Evolutionary conservation across 257 asterid genomes (phyloP), one percentile per base, ranked within the genome.

Genomic region (Anisodus tanguticus): DNA sequence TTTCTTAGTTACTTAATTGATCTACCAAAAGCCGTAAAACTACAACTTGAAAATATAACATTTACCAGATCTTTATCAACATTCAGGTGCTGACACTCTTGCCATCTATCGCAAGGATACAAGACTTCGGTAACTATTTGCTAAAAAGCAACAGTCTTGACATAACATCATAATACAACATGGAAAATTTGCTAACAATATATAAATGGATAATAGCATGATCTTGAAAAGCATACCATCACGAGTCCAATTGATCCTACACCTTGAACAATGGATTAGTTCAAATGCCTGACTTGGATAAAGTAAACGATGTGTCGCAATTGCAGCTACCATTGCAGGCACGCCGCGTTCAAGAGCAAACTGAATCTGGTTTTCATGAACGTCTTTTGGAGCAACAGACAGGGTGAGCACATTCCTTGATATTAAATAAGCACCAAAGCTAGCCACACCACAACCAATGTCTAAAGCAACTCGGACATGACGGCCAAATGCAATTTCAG

Each of bases 311-410:
- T 88, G 88, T 2, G 99, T 93, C 37, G 97, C 91, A 76, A 96
- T 93, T 80, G 98, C 97, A 2, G 98, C 92, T 58, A 94, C 98
- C 98, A 94, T 94, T 62, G 98, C 98, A 70, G 98, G 99, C 58
- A 94, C 97, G 2, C 99, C 98, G 35, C 99, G 97, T 84, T 96
- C 99, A 87, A 96, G 98, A 17, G 99, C 98, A 86, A 96, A 94
- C 80, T 96, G 99, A 82, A 96, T 96, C 90, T 96, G 99, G 90
- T 96, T 96, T 88, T 96, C 99, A 81, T 93, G 98, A 85, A 93
- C 98, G 70, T 92, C 98, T 92, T 96, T 96, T 37, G 99, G 98
- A 83, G 99, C 99, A 35, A 96, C 89, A 53, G 99, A 96, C 57
- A 96, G 89, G 41, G 99, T 93, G 85, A 91, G 89, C 81, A 92